A percentile compares a stretch with the other conserved stretches of the same genome.
These are phyloP conservation scores for Suillus americanus DNA, from an alignment of 768 basidiomycete species.

Conservation along the genomic window DNA sequence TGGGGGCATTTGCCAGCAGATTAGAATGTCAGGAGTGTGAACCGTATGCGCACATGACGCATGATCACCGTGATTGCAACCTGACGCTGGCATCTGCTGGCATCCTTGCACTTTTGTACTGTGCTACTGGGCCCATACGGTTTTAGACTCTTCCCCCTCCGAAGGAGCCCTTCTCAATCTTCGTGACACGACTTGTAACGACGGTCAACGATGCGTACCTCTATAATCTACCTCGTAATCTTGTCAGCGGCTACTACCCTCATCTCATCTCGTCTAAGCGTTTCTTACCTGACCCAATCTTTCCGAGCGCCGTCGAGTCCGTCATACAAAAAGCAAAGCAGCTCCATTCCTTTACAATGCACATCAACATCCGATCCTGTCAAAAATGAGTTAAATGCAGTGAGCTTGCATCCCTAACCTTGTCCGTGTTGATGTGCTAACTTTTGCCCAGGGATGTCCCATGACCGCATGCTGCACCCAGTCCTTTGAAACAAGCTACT, in stretches of 20 bases:
- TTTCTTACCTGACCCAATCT: constrained; percentile 8
- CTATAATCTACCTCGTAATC: neutral
- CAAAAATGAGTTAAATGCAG: constrained; percentile 22
- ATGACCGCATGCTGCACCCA: constrained; percentile 38
- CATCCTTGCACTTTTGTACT: neutral
- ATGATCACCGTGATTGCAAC: neutral
- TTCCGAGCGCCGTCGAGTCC: constrained; percentile 1
- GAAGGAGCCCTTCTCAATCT: neutral
- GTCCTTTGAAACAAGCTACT: constrained; percentile 39
- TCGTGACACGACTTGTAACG: neutral
- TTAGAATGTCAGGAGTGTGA: too few species aligned
- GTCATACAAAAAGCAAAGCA: constrained; percentile 17
- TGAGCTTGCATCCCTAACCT: constrained; percentile 11
- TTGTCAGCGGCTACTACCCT: constrained; percentile 8
- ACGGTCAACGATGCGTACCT: constrained; percentile 17
- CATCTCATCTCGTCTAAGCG: constrained; percentile 7
- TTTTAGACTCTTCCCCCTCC: neutral
- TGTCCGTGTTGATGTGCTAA: constrained; percentile 9
- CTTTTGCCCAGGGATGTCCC: constrained; percentile 24
- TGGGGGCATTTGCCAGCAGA: neutral
- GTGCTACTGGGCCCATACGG: neutral
- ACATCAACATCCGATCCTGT: constrained; percentile 23
- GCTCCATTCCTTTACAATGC: constrained; percentile 21
- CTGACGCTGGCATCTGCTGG: neutral
- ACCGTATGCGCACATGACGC: too few species aligned